These are phyloP conservation scores for Talaromyces sp. DNA, from an alignment of 2,329 filamentous ascomycete species.

Conservation along the genomic window DNA sequence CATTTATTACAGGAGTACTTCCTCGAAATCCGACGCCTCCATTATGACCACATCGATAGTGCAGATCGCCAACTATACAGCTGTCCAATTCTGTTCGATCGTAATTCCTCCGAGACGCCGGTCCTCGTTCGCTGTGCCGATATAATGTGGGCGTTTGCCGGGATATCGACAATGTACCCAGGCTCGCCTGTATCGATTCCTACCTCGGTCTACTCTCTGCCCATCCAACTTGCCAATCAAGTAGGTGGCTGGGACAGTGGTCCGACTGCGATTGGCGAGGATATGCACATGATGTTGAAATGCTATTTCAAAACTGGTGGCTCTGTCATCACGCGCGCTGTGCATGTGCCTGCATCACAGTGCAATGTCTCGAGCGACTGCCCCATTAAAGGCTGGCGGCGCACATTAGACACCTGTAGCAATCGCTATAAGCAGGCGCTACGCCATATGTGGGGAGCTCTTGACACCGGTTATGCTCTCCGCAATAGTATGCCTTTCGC, in stretches of 20 bases:
- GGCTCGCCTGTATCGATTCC: constrained; percentile 65
- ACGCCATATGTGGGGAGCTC: constrained; percentile 69
- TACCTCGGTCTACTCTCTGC: constrained; percentile 69
- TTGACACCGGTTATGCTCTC: constrained; percentile 65
- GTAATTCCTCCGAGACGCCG: constrained; percentile 66
- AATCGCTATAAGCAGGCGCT: constrained; percentile 67
- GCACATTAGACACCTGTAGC: constrained; percentile 53
- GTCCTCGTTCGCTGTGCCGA: constrained; percentile 68
- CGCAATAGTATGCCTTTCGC: constrained; percentile 25
- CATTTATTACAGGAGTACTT: too few relatives aligned
- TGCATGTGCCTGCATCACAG: constrained; percentile 67
- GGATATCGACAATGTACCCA: constrained; percentile 64
- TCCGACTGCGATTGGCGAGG: constrained; percentile 69
- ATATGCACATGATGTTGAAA: constrained; percentile 74
- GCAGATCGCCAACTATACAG: constrained; percentile 51
- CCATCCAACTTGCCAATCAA: constrained; percentile 62
- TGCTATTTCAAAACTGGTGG: constrained; percentile 72
- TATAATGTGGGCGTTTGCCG: constrained; percentile 67
- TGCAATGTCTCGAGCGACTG: constrained; percentile 60
- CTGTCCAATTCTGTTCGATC: constrained; percentile 69
- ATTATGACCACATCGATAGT: too few relatives aligned
- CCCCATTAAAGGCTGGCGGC: constrained; percentile 26
- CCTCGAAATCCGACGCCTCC: too few relatives aligned
- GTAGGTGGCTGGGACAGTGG: constrained; percentile 71
- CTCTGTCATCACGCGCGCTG: constrained; percentile 60